Evolutionary conservation across 1,284 basidiomycete species (phyloP), one percentile per base, ranked within the genome.

Genomic region (Schizophyllum amplum): DNA sequence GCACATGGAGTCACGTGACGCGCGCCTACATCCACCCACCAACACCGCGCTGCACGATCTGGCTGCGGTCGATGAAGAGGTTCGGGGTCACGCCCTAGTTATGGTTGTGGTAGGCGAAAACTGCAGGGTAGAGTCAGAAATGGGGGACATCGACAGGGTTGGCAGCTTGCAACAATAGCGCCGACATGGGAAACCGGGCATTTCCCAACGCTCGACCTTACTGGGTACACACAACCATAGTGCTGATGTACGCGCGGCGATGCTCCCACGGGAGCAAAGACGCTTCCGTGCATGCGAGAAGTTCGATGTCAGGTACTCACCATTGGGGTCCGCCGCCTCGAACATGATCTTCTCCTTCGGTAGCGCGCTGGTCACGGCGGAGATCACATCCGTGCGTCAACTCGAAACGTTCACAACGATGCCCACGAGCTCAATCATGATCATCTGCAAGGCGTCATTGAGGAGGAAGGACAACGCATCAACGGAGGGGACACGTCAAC

Each of bases 371-470:
- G 71, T 74, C 26, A 78, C 72, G 5, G 71, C 69, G 17, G 74
- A 75, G 53, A 79, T 76, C 47, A 73, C 73, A 63, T 77, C 76
- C 46, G 73, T 77, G 7, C 73, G 68, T 71, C 71, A 75, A 21
- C 59, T 64, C 47, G 67, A 66, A 23, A 78, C 75, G 63, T 78
- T 78, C 65, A 77, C 77, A 0, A 75, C 78, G 57, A 78, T 77
- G 15, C 75, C 75, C 55, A 77, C 75, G 59, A 71, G 74, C 61
- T 78, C 76, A 50, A 78, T 78, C 75, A 75, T 75, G 54, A 77
- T 71, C 68, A 75, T 75, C 69, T 76, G 57, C 21, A 23, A 11
- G 17, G 24, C 13, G 48, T n/a, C n/a, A n/a, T n/a, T n/a, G n/a
- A n/a, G n/a, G n/a, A n/a, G n/a, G n/a, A n/a, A n/a, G n/a, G n/a